phyloP scores from a whole-genome alignment of 2,329 filamentous ascomycete genomes.

The Tolypocladium cylindrosporum region DNA sequence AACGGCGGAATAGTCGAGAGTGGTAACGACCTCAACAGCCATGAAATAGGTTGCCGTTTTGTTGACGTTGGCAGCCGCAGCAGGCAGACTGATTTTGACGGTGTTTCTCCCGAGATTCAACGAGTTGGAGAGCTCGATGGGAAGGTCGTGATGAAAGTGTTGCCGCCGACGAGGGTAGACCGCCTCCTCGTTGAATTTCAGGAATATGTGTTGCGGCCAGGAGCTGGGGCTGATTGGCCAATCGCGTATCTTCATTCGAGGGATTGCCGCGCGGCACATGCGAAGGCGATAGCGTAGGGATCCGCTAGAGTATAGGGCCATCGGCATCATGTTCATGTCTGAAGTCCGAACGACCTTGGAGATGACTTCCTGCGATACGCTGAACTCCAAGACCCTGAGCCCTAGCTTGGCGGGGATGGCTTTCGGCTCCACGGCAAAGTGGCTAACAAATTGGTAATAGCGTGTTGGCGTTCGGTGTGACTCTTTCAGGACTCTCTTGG shows the following conservation, averaged over 20 bases:
- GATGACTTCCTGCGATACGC: constrained; percentile 25
- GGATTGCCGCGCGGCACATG: constrained; percentile 34
- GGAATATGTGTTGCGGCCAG: constrained; percentile 64
- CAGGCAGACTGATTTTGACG: constrained; percentile 40
- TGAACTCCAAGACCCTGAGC: constrained; percentile 37
- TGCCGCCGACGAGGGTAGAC: constrained; percentile 54
- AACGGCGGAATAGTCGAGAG: constrained; percentile 36
- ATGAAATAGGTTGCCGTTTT: constrained; percentile 36
- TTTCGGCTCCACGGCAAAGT: constrained; percentile 38
- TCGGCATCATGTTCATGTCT: constrained; percentile 19
- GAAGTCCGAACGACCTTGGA: constrained; percentile 23
- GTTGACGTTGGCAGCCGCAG: constrained; percentile 14
- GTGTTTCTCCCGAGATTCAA: constrained; percentile 51
- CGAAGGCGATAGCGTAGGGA: constrained; percentile 59
- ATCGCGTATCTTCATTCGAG: constrained; percentile 25
- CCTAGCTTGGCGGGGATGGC: constrained; percentile 21
- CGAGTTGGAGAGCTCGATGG: constrained; percentile 60
- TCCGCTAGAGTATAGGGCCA: constrained; percentile 34
- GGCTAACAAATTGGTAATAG: constrained; percentile 48
- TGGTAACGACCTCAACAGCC: constrained; percentile 60
- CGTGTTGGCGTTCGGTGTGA: constrained; percentile 22
- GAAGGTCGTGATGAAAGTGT: constrained; percentile 66
- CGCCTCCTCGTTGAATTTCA: constrained; percentile 54
- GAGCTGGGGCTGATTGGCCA: constrained; percentile 56
- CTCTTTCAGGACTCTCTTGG: constrained; percentile 26